Conservation (phyloP, 805 yeast genomes). For the Candida piceae region DNA sequence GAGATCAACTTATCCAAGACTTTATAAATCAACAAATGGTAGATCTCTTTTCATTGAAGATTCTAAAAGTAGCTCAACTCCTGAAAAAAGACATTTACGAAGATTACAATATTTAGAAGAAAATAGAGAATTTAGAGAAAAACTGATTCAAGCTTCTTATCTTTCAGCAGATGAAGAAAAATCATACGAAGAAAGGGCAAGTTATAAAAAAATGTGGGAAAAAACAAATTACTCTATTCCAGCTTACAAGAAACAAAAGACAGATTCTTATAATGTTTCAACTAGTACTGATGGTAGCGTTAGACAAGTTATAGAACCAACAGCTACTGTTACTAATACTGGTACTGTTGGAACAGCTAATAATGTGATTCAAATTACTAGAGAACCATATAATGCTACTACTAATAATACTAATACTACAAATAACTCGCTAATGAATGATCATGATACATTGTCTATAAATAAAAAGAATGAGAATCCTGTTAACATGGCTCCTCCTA, state of each 20-base stretch:
- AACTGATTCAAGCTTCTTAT: slow-evolving; percentile 25
- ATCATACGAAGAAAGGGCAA: slow-evolving; percentile 21
- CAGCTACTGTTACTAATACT: background rate
- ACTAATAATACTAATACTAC: background rate
- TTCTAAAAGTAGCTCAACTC: slow-evolving; percentile 19
- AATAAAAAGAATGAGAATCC: too few species aligned
- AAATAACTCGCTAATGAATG: background rate
- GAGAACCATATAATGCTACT: too few species aligned
- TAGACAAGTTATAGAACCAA: background rate
- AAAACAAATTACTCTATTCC: slow-evolving; percentile 8
- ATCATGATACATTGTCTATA: too few species aligned
- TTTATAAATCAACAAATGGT: slow-evolving; percentile 63
- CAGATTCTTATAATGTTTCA: slow-evolving; percentile 24
- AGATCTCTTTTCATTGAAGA: slow-evolving; percentile 80
- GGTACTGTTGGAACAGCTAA: background rate
- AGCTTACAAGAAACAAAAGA: slow-evolving; percentile 4
- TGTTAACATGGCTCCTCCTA: slow-evolving; percentile 23
- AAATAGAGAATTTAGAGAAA: slow-evolving; percentile 28
- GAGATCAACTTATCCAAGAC: slow-evolving; percentile 47
- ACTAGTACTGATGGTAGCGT: background rate
- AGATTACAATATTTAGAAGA: slow-evolving; percentile 28
- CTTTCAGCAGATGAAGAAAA: slow-evolving; percentile 7
- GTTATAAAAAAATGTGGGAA: slow-evolving; percentile 20
- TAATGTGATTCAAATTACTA: too few species aligned
- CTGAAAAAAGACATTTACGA: slow-evolving; percentile 26